These are phyloP conservation scores for Leptoxyphium fumago DNA, from an alignment of 2,329 filamentous ascomycete genomes.

Conservation along the genomic window DNA sequence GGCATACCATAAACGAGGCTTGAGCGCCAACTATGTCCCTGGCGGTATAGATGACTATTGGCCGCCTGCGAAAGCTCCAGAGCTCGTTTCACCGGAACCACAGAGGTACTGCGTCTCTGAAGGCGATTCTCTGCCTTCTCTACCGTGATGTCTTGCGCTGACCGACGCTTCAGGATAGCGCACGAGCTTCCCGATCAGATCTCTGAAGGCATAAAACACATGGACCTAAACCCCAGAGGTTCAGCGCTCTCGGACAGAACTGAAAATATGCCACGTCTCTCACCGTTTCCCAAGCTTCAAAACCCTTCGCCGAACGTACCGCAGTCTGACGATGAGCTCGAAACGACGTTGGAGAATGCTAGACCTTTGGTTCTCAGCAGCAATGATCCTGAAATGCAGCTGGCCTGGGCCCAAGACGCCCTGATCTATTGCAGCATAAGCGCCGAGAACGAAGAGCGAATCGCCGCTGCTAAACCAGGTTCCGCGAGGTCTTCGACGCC, in stretches of 20 bases:
- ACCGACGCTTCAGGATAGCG: neutral
- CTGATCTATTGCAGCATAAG: constrained; percentile 78
- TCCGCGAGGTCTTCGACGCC: constrained; percentile 59
- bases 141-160: too few relatives aligned
- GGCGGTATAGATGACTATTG: constrained; percentile 54
- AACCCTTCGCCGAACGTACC: constrained; percentile 75
- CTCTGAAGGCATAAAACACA: constrained; percentile 80
- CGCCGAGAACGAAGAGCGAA: constrained; percentile 58
- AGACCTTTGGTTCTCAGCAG: constrained; percentile 75
- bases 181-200: constrained; percentile 90
- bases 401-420: constrained; percentile 91
- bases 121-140: too few relatives aligned
- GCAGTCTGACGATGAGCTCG: constrained; percentile 85
- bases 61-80: constrained; percentile 40
- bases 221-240: constrained; percentile 43
- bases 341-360: constrained; percentile 74
- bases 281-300: constrained; percentile 75
- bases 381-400: constrained; percentile 89
- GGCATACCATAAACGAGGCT: constrained; percentile 8
- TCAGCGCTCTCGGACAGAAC: constrained; percentile 20
- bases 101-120: constrained; percentile 39
- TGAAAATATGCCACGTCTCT: constrained; percentile 60
- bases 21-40: constrained; percentile 53
- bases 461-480: constrained; percentile 33
- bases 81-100: constrained; percentile 54